Evolutionary conservation across 192 early-diverging fungal genomes (phyloP), one percentile per base, ranked within the genome.

Genomic region (Coemansia sp.): DNA sequence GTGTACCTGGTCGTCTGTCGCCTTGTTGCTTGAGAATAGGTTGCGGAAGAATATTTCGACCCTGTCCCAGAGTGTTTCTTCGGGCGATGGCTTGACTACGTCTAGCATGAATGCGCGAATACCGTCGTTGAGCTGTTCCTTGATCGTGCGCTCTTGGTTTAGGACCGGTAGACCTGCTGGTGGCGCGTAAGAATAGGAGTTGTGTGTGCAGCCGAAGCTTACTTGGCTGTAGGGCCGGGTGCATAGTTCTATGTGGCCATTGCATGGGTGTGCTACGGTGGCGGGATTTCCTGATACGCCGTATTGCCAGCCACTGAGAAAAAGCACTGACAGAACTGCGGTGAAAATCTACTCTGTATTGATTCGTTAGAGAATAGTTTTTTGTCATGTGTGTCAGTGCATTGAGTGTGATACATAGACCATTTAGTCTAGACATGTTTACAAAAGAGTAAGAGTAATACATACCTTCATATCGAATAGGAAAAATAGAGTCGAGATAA

Each of bases 31-130:
- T 14, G 11, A 19, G 30, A 53, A 35, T 23, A 49, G 13, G 50
- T 52, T 50, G 13, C 23, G 47, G 44, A 49, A 52, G 32, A 44
- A 52, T 8, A n/a, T 46, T 3, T 17, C 11, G 1, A 66, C 8
- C 13, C 37, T 66, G 14, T 49, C 26, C 50, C 19, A 50, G 21
- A 50, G n/a, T 3, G 49, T 50, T 7, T 19, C 49, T 26, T 50
- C 49, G 8, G 21, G 19, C 3, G 49, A 50, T 23, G 49, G 49
- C n/a, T 23, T 19, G 49, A 78, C 76, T 5, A 85, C 86, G 62
- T 91, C 91, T 23, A 95, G 78, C 85, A 90, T 90, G 53, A 95
- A 86, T 7, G 80, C 89, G 0, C 93, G 81, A 42, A 95, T 74
- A n/a, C 93, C 93, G 69, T 92, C 89, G 28, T 72, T 70, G 2